Base-by-base conservation (phyloP, 177 flowering plant species). In the Vitis hybrid region DNA sequence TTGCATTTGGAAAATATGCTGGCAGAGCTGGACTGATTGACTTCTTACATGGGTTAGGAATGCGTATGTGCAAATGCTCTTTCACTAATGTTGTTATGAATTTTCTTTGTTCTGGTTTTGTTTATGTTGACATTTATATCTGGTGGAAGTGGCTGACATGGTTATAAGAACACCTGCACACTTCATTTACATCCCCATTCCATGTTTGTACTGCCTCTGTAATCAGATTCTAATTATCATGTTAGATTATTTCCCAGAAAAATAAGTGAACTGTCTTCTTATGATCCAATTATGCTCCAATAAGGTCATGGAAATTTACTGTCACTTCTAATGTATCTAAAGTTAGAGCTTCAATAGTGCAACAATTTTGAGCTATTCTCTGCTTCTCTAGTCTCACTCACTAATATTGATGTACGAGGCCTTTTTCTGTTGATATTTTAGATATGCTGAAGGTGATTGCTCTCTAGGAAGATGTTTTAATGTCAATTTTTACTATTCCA, bases 1-100 rank as follows among this genome's bases (percentile, higher is more conserved):
- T 96, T 69, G 97, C 99, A 56, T 96, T 96, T 81, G 99, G 99
- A 48, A 91, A 89, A 77, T 94, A 65, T 82, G 99, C 99, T 76
- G 99, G 99, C 19, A 84, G 91, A 86, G 99, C 99, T 65, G 99
- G 99, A 77, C 49, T 96, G 66, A 80, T 96, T 64, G 98, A 96
- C 80, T 87, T 93, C 82, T 81, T 96, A 65, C 76, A 72, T 66
- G 97, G 97, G 32, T 73, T 96, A 66, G 99, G 99, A 75, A 83
- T 77, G 76, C 70, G 99, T 95, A 91, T 30, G 94, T 52, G 60
- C 63, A 64, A 50, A 62, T 51, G 2, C 69, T 45, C 18, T 65
- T 57, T 50, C 55, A 13, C 56, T 52, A n/a, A 26, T 55, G 51
- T 34, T 67, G 52, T 56, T 66, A 0, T 51, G 34, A 32, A 18